Conservation (phyloP, 768 basidiomycete genomes). For the Rhizopogon vesiculosus region DNA sequence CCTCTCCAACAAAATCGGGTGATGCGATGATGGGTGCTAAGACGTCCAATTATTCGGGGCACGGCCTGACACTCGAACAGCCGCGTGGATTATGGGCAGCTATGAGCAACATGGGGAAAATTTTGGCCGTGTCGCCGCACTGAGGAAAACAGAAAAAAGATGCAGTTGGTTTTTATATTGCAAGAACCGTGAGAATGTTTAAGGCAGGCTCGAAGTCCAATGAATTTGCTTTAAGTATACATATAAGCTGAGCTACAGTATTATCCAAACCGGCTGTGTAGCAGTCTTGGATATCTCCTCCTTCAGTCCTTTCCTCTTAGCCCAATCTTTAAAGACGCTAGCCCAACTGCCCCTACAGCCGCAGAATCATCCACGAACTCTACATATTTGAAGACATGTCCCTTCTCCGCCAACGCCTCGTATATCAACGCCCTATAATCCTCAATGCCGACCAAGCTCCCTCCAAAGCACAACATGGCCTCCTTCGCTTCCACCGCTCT, state of each 20-base stretch:
- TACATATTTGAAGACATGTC: constrained; percentile 61
- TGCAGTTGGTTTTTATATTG: background rate
- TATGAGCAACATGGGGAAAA: constrained; percentile 91
- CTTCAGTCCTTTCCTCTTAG: background rate
- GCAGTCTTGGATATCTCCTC: background rate
- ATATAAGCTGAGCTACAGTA: too few species aligned
- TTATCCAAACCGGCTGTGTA: background rate
- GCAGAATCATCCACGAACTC: constrained; percentile 70
- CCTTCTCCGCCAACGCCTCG: constrained; percentile 49
- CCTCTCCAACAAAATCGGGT: constrained; percentile 35
- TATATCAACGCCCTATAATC: constrained; percentile 52
- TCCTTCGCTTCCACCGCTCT: constrained; percentile 46
- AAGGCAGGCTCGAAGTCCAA: constrained; percentile 11
- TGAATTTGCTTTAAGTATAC: background rate
- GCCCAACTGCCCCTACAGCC: constrained; percentile 53
- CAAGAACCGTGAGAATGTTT: constrained; percentile 13
- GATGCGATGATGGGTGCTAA: constrained; percentile 72
- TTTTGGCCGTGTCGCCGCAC: constrained; percentile 83
- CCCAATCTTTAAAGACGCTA: constrained; percentile 29
- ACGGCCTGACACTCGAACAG: constrained; percentile 89
- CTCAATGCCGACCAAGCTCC: constrained; percentile 66
- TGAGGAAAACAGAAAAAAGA: constrained; percentile 21
- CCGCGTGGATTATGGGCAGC: constrained; percentile 57
- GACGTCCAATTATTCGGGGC: constrained; percentile 75
- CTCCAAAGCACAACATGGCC: constrained; percentile 70